Percentiles rank a stretch among this genome's conserved stretches.
Conservation (phyloP, 2,329 filamentous ascomycete genomes). For the Arthrinium phaeospermum region DNA sequence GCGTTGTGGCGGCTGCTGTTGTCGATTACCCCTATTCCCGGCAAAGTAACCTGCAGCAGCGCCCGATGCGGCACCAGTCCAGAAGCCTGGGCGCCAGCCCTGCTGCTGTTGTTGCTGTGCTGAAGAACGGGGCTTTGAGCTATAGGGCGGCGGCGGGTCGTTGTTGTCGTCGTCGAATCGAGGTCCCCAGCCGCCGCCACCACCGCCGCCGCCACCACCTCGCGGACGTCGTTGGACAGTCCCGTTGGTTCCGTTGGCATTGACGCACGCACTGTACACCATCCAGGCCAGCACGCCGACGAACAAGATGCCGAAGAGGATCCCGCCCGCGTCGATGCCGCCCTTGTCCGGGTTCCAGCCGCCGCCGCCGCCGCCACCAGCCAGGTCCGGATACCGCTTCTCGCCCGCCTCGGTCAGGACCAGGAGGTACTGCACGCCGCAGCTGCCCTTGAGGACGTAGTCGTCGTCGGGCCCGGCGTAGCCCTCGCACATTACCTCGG, state of each 20-base stretch:
- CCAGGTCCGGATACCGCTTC: slow-evolving; percentile 66
- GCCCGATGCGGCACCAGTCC: slow-evolving; percentile 71
- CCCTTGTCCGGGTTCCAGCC: slow-evolving; percentile 36
- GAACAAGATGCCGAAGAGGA: slow-evolving; percentile 68
- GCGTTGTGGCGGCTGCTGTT: slow-evolving; percentile 30
- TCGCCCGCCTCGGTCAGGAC: slow-evolving; percentile 79
- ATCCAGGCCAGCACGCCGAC: slow-evolving; percentile 66
- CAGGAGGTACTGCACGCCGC: slow-evolving; percentile 88
- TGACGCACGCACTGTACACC: slow-evolving; percentile 58
- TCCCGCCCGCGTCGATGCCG: slow-evolving; percentile 38
- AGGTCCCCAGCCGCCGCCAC: slow-evolving; percentile 47
- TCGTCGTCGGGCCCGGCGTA: slow-evolving; percentile 78
- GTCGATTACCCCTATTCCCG: slow-evolving; percentile 53
- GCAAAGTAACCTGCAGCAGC: slow-evolving; percentile 72
- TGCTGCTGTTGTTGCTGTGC: slow-evolving; percentile 39
- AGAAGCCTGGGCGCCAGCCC: slow-evolving; percentile 76
- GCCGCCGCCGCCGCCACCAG: slow-evolving; percentile 40
- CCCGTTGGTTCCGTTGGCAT: slow-evolving; percentile 23
- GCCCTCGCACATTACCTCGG: slow-evolving; percentile 92
- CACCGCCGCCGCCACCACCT: slow-evolving; percentile 41
- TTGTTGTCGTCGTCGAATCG: slow-evolving; percentile 41
- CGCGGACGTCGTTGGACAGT: slow-evolving; percentile 28
- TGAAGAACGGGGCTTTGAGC: slow-evolving; percentile 44
- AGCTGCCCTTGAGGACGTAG: slow-evolving; percentile 89
- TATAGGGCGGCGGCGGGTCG: slow-evolving; percentile 62